Conservation (phyloP, 2,329 filamentous ascomycete species). For the Lasiodiplodia sp. region DNA sequence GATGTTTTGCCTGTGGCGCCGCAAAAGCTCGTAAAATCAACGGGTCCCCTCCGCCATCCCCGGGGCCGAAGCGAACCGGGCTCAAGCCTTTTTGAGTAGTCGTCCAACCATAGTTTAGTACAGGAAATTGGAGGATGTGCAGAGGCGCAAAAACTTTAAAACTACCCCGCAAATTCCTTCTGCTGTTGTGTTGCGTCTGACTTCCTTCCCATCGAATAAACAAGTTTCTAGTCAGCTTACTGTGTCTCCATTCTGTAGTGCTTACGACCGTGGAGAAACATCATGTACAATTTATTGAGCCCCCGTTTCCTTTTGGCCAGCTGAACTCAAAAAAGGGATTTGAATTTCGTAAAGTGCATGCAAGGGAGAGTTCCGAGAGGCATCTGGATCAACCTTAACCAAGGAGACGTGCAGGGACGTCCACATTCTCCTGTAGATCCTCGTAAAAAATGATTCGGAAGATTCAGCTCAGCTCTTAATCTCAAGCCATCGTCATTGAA, state of each 20-base stretch:
- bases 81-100: background rate
- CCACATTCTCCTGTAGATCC: no score
- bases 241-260: background rate
- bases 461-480: background rate
- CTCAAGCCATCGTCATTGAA: background rate
- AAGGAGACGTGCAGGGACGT: no score
- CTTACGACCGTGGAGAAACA: background rate
- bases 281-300: background rate
- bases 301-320: background rate
- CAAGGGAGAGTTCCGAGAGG: background rate
- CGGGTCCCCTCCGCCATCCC: slow-evolving; percentile 21
- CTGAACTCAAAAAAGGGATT: background rate
- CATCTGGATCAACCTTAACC: background rate
- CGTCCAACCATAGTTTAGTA: background rate
- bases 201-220: background rate
- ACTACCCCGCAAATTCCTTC: slow-evolving; percentile 6
- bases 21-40: background rate
- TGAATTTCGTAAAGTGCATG: background rate
- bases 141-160: background rate
- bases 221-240: slow-evolving; percentile 18
- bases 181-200: slow-evolving; percentile 1
- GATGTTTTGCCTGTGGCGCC: background rate
- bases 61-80: slow-evolving; percentile 1
- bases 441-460: background rate
- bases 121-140: background rate